Conservation (phyloP, 805 yeast genomes). For the Schwanniomyces vanrijiae region DNA sequence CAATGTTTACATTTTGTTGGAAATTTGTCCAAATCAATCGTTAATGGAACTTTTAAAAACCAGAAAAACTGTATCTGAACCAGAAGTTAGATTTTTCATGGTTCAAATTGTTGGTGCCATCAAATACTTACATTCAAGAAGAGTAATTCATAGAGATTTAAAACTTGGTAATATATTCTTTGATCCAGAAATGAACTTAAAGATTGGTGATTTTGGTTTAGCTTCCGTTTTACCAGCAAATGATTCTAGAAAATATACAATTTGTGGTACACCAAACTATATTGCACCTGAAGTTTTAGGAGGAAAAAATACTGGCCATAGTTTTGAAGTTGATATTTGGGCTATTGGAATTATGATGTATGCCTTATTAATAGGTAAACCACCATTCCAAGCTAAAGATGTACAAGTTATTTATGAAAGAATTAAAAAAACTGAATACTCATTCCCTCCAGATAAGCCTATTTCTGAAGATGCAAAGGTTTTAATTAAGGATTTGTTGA, state of each 20-base stretch:
- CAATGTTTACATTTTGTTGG: constrained; percentile 89
- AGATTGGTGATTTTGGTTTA: constrained; percentile 96
- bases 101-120: constrained; percentile 94
- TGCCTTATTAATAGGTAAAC: constrained; percentile 89
- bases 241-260: constrained; percentile 80
- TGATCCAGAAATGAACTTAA: constrained; percentile 90
- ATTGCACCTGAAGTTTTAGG: constrained; percentile 97
- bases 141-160: constrained; percentile 94
- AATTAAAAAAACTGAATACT: constrained; percentile 78
- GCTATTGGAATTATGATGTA: constrained; percentile 96
- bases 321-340: constrained; percentile 96
- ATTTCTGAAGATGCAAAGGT: constrained; percentile 71
- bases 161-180: constrained; percentile 95
- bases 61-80: constrained; percentile 82
- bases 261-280: constrained; percentile 98
- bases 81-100: constrained; percentile 87
- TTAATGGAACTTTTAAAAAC: constrained; percentile 87
- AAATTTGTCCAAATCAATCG: constrained; percentile 93
- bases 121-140: constrained; percentile 84
- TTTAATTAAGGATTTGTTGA: constrained; percentile 70
- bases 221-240: constrained; percentile 84
- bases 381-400: constrained; percentile 97
- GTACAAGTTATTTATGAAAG: constrained; percentile 90
- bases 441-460: constrained; percentile 70
- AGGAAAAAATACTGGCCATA: constrained; percentile 85